phyloP scores from a whole-genome alignment of 2,329 filamentous ascomycete genomes.

The Ustulina deusta region DNA sequence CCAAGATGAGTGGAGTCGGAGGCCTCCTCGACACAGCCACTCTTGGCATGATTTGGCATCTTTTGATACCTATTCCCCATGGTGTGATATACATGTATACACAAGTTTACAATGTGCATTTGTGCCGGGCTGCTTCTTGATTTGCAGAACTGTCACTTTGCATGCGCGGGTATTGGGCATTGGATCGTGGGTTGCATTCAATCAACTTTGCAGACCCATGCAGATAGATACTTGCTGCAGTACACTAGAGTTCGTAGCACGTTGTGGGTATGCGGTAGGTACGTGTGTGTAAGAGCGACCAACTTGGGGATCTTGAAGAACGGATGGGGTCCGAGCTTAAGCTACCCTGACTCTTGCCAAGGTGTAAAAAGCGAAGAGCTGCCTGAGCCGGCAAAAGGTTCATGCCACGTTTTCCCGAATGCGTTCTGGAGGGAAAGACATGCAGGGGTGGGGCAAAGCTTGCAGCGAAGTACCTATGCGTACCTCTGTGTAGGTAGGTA shows the following conservation, averaged over 20 bases:
- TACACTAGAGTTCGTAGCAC: no score
- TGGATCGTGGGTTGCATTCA: background rate
- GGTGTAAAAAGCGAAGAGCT: no score
- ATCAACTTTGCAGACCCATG: background rate
- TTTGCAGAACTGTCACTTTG: background rate
- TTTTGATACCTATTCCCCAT: background rate
- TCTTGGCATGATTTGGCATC: slow-evolving; percentile 37
- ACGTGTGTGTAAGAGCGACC: no score
- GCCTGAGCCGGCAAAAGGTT: background rate
- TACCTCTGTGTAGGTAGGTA: background rate
- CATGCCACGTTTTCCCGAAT: slow-evolving; percentile 17
- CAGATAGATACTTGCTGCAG: background rate
- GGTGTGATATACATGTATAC: slow-evolving; percentile 19
- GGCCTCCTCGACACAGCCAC: slow-evolving; percentile 45
- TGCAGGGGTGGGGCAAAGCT: slow-evolving; percentile 2
- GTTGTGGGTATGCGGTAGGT: no score
- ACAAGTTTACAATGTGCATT: slow-evolving; percentile 13
- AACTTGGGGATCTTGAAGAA: no score
- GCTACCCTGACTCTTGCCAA: slow-evolving; percentile 27
- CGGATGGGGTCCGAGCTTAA: slow-evolving; percentile 30
- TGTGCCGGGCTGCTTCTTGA: slow-evolving; percentile 15
- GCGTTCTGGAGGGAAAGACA: background rate
- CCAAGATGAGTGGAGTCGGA: slow-evolving; percentile 31
- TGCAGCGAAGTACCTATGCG: background rate
- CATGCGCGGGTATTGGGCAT: background rate